Percentiles rank a stretch among this genome's conserved stretches.
Conservation (phyloP, 2,329 filamentous ascomycete genomes). For the Epichloe uncinata region DNA sequence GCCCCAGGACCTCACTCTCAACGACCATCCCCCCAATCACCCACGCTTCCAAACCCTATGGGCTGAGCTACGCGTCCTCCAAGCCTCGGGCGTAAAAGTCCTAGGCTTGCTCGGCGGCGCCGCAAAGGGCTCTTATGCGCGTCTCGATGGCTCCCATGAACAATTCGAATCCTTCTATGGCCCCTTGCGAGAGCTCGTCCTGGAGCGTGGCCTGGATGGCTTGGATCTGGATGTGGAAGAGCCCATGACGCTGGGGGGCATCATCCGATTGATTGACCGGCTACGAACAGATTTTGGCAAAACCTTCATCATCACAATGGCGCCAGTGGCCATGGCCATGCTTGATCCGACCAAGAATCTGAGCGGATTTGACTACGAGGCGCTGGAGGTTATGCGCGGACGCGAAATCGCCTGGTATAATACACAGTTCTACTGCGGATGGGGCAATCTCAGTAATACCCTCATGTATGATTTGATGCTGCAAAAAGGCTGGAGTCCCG, state of each 20-base stretch:
- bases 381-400: constrained; percentile 55
- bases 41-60: constrained; percentile 59
- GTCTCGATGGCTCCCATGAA: constrained; percentile 40
- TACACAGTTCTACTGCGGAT: constrained; percentile 85
- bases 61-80: constrained; percentile 60
- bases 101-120: constrained; percentile 83
- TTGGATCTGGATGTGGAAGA: constrained; percentile 76
- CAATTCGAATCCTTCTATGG: constrained; percentile 62
- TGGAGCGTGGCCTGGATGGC: constrained; percentile 48
- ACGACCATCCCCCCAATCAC: constrained; percentile 63
- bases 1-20: constrained; percentile 58
- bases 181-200: constrained; percentile 53
- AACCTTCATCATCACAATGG: constrained; percentile 64
- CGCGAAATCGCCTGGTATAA: constrained; percentile 73
- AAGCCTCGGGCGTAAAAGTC: constrained; percentile 62
- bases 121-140: constrained; percentile 55
- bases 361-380: constrained; percentile 69
- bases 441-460: constrained; percentile 45
- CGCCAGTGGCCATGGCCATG: constrained; percentile 65
- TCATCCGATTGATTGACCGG: constrained; percentile 53
- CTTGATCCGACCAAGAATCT: constrained; percentile 45
- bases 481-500: constrained; percentile 53
- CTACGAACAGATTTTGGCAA: constrained; percentile 56
- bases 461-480: constrained; percentile 37
- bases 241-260: constrained; percentile 50